Evolutionary conservation across 441 rosid species (phyloP).

Genomic region (Isatis lusitanica): DNA sequence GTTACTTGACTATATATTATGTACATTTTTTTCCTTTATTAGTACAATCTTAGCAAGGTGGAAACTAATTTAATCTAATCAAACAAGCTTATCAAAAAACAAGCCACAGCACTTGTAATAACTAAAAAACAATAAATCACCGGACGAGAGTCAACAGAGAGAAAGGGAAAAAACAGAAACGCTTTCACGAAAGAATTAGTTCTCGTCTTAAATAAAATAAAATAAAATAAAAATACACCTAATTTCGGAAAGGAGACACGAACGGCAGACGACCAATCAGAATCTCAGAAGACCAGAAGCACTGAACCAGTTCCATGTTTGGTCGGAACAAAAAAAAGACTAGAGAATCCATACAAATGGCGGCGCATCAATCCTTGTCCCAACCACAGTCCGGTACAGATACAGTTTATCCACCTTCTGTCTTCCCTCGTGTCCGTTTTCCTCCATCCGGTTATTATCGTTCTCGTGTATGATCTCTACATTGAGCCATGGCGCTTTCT

Average conservation of each 20-base stretch:
- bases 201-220: constrained; percentile 1
- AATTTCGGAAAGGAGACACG: constrained; percentile 15
- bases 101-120: neutral
- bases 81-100: neutral
- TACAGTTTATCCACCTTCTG: constrained; percentile 73
- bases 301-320: constrained; percentile 24
- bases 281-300: constrained; percentile 3
- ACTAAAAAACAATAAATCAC: constrained; percentile 13
- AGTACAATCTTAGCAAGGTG: neutral
- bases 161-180: neutral
- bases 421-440: constrained; percentile 39
- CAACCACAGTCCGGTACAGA: constrained; percentile 73
- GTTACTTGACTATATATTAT: neutral
- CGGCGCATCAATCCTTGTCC: constrained; percentile 75
- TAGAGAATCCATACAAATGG: constrained; percentile 68
- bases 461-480: constrained; percentile 79
- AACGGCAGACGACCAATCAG: constrained; percentile 13
- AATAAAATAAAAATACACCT: constrained; percentile 34
- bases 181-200: constrained; percentile 25
- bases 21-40: neutral
- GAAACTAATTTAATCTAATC: neutral
- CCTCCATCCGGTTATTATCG: constrained; percentile 34
- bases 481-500: constrained; percentile 69
- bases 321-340: constrained; percentile 15
- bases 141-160: neutral